Percentiles rank a stretch among this genome's conserved stretches.
These are phyloP conservation scores for Lactifluus rugatus DNA, from an alignment of 768 basidiomycete genomes.

Conservation along the genomic window DNA sequence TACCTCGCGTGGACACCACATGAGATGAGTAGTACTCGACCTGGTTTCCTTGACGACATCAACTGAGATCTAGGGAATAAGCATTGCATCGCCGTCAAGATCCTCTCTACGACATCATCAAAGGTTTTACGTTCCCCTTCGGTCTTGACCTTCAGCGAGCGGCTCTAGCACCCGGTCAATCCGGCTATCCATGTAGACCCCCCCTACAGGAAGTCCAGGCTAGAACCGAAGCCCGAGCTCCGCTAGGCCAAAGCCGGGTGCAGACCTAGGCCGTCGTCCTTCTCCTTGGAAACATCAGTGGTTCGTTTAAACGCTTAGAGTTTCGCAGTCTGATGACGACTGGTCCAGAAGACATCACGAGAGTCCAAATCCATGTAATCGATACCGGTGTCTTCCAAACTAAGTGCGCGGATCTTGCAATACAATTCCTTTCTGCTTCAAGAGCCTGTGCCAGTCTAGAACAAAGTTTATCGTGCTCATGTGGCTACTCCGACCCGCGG, in stretches of 20 bases:
- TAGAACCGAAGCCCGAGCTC: not conserved
- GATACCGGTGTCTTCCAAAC: not conserved
- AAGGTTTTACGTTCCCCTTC: not conserved
- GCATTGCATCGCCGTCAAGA: not conserved
- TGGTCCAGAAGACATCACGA: not conserved
- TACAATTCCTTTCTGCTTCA: not conserved
- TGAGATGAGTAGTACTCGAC: not conserved
- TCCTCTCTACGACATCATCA: not conserved
- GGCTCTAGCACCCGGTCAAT: not conserved
- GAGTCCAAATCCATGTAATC: not conserved
- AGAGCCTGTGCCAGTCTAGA: not conserved
- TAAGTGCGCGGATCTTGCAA: not conserved
- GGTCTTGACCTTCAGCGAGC: not conserved
- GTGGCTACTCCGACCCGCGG: constrained; percentile 4
- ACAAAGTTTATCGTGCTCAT: not conserved
- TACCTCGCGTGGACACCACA: not conserved
- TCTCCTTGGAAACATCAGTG: constrained; percentile 1
- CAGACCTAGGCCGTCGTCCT: not conserved
- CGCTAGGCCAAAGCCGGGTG: not conserved
- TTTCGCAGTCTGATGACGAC: not conserved
- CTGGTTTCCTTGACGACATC: constrained; percentile 3
- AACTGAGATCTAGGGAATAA: not conserved
- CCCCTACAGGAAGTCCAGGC: not conserved
- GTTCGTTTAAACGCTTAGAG: constrained; percentile 1
- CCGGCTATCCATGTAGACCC: not conserved